Conservation (phyloP, 768 basidiomycete genomes). For the Hygrophorus russula region DNA sequence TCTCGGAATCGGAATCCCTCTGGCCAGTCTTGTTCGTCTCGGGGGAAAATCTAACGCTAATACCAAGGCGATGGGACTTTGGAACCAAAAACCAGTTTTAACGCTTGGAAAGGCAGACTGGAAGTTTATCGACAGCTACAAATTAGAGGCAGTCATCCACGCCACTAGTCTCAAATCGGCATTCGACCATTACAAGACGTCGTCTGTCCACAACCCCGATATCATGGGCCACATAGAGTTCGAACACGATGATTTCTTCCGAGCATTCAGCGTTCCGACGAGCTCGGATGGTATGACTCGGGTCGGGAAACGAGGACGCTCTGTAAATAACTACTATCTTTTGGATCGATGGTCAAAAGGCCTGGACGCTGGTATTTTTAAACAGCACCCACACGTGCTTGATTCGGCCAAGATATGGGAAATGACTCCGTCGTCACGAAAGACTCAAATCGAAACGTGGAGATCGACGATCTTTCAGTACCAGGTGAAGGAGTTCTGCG, state of each 20-base stretch:
- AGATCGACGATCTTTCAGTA: slow-evolving; percentile 21
- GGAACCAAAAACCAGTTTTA: slow-evolving; percentile 20
- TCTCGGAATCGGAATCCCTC: slow-evolving; percentile 45
- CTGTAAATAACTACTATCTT: slow-evolving; percentile 28
- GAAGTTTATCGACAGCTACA: slow-evolving; percentile 29
- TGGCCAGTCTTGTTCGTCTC: slow-evolving; percentile 39
- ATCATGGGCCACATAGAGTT: slow-evolving; percentile 42
- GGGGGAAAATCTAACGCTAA: slow-evolving; percentile 41
- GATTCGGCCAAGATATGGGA: slow-evolving; percentile 23
- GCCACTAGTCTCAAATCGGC: slow-evolving; percentile 15
- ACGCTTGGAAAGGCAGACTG: slow-evolving; percentile 23
- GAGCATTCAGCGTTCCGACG: slow-evolving; percentile 33
- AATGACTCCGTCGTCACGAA: slow-evolving; percentile 19
- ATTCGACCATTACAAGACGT: slow-evolving; percentile 18
- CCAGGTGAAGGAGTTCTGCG: slow-evolving; percentile 22
- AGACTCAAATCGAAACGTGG: slow-evolving; percentile 21
- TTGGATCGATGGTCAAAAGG: slow-evolving; percentile 37
- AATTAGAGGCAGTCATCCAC: slow-evolving; percentile 8
- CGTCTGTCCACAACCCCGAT: slow-evolving; percentile 14
- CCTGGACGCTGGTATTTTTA: slow-evolving; percentile 31
- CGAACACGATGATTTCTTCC: slow-evolving; percentile 30
- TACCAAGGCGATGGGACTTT: slow-evolving; percentile 35
- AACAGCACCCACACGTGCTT: slow-evolving; percentile 13
- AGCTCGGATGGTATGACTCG: slow-evolving; percentile 31
- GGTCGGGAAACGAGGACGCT: slow-evolving; percentile 28